phyloP scores from a whole-genome alignment of 1,284 basidiomycete genomes.

The Puccinia triticina region DNA sequence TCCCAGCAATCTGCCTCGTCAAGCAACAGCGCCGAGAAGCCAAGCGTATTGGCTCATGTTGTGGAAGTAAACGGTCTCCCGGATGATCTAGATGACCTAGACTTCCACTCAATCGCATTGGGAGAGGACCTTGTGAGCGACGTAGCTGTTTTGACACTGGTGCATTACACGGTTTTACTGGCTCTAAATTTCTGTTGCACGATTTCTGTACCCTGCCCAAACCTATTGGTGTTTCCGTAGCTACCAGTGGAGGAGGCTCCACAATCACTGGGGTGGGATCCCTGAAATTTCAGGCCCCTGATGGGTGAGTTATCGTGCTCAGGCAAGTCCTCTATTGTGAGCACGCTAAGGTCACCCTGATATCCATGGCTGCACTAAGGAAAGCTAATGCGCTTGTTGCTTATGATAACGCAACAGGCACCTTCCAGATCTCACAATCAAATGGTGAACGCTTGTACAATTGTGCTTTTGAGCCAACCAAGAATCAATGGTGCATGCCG shows the following conservation, averaged over 20 bases:
- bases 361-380: not conserved
- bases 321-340: not conserved
- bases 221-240: too few relatives aligned
- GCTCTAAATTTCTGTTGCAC: too few relatives aligned
- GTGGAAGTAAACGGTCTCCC: not conserved
- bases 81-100: not conserved
- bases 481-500: not conserved
- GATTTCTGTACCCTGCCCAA: too few relatives aligned
- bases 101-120: not conserved
- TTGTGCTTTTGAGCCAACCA: not conserved
- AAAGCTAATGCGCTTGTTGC: not conserved
- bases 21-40: not conserved
- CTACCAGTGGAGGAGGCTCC: not conserved
- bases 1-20: not conserved
- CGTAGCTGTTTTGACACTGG: not conserved
- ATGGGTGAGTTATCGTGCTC: not conserved
- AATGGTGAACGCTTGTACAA: not conserved
- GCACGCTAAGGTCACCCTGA: not conserved
- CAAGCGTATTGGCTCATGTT: not conserved
- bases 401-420: not conserved
- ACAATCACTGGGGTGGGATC: not conserved
- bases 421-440: not conserved
- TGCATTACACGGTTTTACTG: not conserved
- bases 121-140: not conserved
- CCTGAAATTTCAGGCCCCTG: not conserved